Percentiles rank a stretch among this genome's conserved stretches.
Conservation (phyloP, 164 flowering plant species). For the Aristolochia californica region DNA sequence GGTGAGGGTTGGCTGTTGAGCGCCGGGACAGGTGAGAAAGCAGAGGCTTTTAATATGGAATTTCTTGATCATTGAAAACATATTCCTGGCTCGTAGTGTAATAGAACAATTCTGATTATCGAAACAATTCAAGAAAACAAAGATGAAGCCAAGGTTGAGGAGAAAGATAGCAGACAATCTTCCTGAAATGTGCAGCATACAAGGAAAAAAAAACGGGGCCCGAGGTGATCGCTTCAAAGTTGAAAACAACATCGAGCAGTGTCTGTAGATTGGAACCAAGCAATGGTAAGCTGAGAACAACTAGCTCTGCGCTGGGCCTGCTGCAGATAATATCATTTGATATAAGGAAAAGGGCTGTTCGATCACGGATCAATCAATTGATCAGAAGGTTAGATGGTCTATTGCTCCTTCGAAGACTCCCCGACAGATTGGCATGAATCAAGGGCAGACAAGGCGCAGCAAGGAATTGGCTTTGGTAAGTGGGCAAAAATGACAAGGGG, state of each 20-base stretch:
- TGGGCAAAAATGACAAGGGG: conserved; percentile 1
- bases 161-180: neutral
- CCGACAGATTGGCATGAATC: conserved; percentile 14
- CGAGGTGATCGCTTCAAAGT: neutral
- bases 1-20: neutral
- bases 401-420: neutral
- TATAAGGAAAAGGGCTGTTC: neutral
- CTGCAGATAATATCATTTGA: neutral
- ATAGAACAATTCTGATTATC: neutral
- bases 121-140: too few relatives aligned
- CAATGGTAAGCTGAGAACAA: neutral
- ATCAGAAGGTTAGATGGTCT: too few relatives aligned
- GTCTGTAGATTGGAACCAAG: too few relatives aligned
- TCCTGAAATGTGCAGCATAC: neutral
- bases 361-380: neutral
- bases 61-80: neutral
- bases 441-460: conserved; percentile 9
- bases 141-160: neutral
- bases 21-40: neutral
- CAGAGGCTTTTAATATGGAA: neutral
- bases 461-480: neutral
- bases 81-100: neutral
- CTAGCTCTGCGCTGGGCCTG: neutral
- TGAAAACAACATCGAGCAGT: too few relatives aligned
- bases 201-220: neutral